Percentiles rank a stretch among this genome's conserved stretches.
phyloP scores from a whole-genome alignment of 2,329 filamentous ascomycete species.

The Talaromyces pinophilus region DNA sequence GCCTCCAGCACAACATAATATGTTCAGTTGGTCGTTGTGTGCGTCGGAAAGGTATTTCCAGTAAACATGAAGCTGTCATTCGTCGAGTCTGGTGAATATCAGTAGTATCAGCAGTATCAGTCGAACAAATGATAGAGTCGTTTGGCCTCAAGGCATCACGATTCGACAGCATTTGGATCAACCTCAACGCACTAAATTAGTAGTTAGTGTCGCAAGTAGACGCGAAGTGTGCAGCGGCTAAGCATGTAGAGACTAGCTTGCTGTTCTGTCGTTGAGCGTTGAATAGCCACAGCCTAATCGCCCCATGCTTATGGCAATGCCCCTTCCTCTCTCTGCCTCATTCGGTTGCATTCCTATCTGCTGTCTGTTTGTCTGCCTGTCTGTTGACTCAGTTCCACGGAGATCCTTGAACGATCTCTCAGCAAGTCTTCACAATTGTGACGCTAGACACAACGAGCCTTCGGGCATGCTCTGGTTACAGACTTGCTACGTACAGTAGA shows the following conservation, averaged over 20 bases:
- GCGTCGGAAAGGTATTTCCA: not conserved
- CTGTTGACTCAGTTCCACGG: not conserved
- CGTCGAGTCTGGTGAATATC: not conserved
- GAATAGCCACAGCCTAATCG: not conserved
- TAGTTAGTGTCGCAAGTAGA: not conserved
- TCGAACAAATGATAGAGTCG: not conserved
- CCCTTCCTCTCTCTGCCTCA: not conserved
- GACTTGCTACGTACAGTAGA: not conserved
- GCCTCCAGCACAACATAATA: not conserved
- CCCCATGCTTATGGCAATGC: not conserved
- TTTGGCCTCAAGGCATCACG: not conserved
- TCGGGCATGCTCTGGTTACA: not conserved
- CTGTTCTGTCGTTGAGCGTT: not conserved
- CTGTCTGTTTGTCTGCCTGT: not conserved
- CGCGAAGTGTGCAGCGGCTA: not conserved
- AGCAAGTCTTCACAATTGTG: not conserved
- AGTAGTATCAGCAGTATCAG: not conserved
- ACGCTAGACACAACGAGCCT: not conserved
- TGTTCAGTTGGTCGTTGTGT: not conserved
- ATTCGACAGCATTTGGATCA: not conserved
- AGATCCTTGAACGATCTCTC: not conserved
- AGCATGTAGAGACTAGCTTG: constrained; percentile 6
- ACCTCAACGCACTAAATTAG: constrained; percentile 2
- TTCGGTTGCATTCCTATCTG: not conserved
- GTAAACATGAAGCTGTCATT: not conserved